These are phyloP conservation scores for Suillus americanus DNA, from an alignment of 768 basidiomycete species.

Conservation along the genomic window DNA sequence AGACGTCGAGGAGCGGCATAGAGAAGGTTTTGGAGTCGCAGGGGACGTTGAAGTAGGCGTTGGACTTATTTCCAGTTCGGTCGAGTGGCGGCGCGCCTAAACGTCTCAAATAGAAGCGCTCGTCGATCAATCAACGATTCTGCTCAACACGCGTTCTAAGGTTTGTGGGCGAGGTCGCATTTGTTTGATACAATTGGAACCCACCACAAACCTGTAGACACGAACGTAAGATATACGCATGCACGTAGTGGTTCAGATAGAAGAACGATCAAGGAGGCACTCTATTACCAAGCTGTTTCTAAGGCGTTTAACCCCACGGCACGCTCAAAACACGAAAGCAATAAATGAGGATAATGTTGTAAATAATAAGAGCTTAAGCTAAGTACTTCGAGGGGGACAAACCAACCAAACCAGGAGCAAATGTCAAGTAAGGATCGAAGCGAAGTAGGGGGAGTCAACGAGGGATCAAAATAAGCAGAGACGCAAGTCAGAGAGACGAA, in stretches of 20 bases:
- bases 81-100: not conserved
- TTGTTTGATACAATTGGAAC: not conserved
- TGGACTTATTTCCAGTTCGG: not conserved
- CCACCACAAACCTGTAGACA: not conserved
- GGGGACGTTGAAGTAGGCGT: slow-evolving; percentile 12
- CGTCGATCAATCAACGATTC: not conserved
- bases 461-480: not conserved
- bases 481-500: not conserved
- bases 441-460: not conserved
- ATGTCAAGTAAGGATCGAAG: not conserved
- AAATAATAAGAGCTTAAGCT: not conserved
- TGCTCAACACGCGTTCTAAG: not conserved
- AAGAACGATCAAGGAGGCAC: too few relatives aligned
- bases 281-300: not conserved
- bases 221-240: not conserved
- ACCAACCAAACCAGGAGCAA: not conserved
- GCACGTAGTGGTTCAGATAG: not conserved
- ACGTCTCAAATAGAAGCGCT: not conserved
- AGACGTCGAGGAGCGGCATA: slow-evolving; percentile 41
- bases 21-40: slow-evolving; percentile 35
- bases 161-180: not conserved
- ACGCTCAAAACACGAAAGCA: not conserved
- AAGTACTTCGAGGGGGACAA: not conserved
- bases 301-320: not conserved
- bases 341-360: not conserved